A percentile compares a stretch with the other conserved stretches of the same genome.
Conservation (phyloP, 306 rosid species). For the Malus asiatica region DNA sequence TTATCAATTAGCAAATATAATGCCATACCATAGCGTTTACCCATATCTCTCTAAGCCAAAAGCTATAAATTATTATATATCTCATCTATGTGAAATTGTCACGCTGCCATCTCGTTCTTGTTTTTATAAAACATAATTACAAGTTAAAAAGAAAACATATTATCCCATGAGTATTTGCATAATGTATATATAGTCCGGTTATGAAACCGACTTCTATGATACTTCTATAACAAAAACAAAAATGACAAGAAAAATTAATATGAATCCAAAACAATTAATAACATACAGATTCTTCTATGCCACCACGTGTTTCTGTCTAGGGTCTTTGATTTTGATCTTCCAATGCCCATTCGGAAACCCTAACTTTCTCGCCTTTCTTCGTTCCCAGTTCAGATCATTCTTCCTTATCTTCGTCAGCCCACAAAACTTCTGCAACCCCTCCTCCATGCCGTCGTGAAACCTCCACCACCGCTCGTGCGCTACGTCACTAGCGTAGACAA, state of each 20-base stretch:
- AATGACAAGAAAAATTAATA: neutral
- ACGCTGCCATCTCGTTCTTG: neutral
- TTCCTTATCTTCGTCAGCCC: conserved; percentile 51
- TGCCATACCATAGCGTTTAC: neutral
- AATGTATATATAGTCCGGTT: neutral
- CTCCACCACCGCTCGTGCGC: conserved; percentile 89
- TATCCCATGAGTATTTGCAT: neutral
- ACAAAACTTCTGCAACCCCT: conserved; percentile 48
- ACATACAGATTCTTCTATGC: conserved; percentile 2
- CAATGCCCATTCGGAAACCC: conserved; percentile 55
- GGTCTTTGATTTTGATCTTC: conserved; percentile 74
- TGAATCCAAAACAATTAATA: neutral
- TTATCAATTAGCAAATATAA: neutral
- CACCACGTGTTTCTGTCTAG: conserved; percentile 59
- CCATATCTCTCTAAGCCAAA: neutral
- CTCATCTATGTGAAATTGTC: neutral
- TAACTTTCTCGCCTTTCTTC: conserved; percentile 34
- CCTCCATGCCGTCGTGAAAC: conserved; percentile 54
- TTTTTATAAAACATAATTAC: conserved; percentile 23
- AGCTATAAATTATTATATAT: neutral
- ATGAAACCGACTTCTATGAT: neutral
- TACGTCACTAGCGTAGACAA: conserved; percentile 83
- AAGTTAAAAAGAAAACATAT: neutral
- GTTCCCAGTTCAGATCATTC: conserved; percentile 75
- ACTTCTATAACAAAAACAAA: neutral